Evolutionary conservation across 2,329 filamentous ascomycete species (phyloP), one percentile per base, ranked within the genome.

Genomic region (Lasiodiplodia hormozganensis): DNA sequence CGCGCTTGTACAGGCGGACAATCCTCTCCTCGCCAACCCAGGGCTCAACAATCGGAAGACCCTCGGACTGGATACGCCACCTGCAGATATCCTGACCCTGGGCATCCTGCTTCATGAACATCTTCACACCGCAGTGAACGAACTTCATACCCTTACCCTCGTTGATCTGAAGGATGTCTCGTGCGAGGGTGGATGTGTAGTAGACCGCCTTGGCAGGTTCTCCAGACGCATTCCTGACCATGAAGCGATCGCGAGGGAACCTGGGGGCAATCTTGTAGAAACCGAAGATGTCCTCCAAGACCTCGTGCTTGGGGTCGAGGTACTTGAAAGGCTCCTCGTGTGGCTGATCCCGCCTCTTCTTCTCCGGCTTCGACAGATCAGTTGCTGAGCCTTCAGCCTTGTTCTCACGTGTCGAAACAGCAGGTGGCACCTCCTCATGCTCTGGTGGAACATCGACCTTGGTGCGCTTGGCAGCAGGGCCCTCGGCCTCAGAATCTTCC

Each of bases 61-160:
- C 96, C 80, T 99, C 96, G 14, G 91, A 92, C 84, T 99, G 96
- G 74, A 99, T 96, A 57, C 96, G 89, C 96, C 96, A 99, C 69
- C 91, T 88, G 83, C 94, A 97, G 40, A 96, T 91, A 67, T 94
- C 91, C 43, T 91, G 90, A 5, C 90, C 92, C 69, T 97, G 94
- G 0, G 93, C 91, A 76, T 97, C 94, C 80, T 98, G 95, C 84
- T 97, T 97, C 85, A 98, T 96, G 68, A 97, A 99, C 93, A 98
- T 98, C 83, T 97, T 97, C 40, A 99, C 94, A 71, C 96, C 96
- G 62, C 92, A 95, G 81, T 99, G 96, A 62, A 99, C 92, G 77
- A 99, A 97, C 79, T 96, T 97, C 80, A 98, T 90, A 56, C 94
- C 94, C 34, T 92, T 90, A 53, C 93, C 92, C 80, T 97, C 94